Percentiles rank a stretch among this genome's conserved stretches.
phyloP scores from a whole-genome alignment of 2,329 filamentous ascomycete genomes.

The Apiospora marii region DNA sequence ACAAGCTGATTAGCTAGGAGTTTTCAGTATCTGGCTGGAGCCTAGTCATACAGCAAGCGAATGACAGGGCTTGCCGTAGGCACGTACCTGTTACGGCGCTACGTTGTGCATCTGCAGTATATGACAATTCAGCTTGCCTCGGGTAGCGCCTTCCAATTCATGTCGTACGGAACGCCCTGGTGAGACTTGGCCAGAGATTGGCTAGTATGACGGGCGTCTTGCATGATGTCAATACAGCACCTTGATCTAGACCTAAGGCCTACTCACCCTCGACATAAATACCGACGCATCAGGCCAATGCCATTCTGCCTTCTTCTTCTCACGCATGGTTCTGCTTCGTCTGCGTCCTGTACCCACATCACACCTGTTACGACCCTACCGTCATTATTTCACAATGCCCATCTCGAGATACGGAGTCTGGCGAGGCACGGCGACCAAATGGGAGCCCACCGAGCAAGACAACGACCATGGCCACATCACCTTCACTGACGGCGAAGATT shows the following conservation, averaged over 20 bases:
- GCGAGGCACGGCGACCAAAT: conserved; percentile 13
- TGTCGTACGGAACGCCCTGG: background rate
- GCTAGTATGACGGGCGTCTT: background rate
- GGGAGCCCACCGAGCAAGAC: conserved; percentile 19
- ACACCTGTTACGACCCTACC: background rate
- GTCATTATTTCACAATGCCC: background rate
- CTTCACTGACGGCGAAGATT: background rate
- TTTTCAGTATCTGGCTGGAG: background rate
- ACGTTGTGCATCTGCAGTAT: background rate
- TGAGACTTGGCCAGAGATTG: background rate
- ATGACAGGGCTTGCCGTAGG: background rate
- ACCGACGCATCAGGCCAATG: background rate
- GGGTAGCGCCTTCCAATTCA: background rate
- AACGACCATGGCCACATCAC: conserved; percentile 16
- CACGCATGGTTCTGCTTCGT: background rate
- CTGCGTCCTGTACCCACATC: background rate
- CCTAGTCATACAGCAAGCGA: background rate
- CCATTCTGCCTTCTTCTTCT: too few relatives aligned
- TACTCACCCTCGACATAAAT: background rate
- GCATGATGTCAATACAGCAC: background rate
- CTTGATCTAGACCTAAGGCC: background rate
- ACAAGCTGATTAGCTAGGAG: background rate
- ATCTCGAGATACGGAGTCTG: conserved; percentile 19
- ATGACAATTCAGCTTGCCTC: background rate
- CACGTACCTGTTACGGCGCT: background rate